Evolutionary conservation across 768 basidiomycete species (phyloP).

Genomic region (Boletus reticulatus): DNA sequence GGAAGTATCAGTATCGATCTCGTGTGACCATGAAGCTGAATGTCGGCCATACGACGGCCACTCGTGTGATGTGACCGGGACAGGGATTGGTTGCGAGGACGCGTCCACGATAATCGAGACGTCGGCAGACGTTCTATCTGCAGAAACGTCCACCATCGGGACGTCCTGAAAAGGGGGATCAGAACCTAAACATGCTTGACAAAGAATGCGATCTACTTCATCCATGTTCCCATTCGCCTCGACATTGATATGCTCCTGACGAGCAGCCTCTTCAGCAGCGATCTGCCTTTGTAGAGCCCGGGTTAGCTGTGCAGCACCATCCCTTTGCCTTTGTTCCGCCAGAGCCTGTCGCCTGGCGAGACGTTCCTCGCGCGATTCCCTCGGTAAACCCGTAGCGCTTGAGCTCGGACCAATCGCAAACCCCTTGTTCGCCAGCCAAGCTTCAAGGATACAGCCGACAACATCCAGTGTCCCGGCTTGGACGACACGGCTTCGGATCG

Average conservation of each 20-base stretch:
- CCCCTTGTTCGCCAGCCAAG: constrained; percentile 87
- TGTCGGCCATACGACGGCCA: constrained; percentile 19
- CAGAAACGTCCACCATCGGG: constrained; percentile 30
- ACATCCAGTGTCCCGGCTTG: constrained; percentile 93
- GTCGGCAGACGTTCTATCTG: constrained; percentile 18
- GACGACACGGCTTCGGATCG: constrained; percentile 87
- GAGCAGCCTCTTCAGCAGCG: constrained; percentile 31
- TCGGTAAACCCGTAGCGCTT: constrained; percentile 68
- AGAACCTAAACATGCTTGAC: constrained; percentile 1
- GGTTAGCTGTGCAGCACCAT: constrained; percentile 51
- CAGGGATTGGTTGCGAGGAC: constrained; percentile 15
- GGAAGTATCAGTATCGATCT: constrained; percentile 59
- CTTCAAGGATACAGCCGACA: constrained; percentile 90
- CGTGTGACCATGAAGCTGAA: constrained; percentile 30
- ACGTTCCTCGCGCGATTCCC: constrained; percentile 75
- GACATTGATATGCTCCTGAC: constrained; percentile 5
- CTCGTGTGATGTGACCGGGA: constrained; percentile 20
- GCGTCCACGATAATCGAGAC: constrained; percentile 21
- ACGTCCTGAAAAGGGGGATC: constrained; percentile 29
- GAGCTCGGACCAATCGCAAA: constrained; percentile 82
- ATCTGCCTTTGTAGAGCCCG: constrained; percentile 56
- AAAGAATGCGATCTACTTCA: constrained; percentile 24
- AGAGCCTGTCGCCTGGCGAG: constrained; percentile 58
- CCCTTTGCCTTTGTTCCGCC: constrained; percentile 54
- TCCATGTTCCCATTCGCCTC: constrained; percentile 11